Base-by-base conservation (phyloP, 257 asterid species). In the Solanum neorickii region DNA sequence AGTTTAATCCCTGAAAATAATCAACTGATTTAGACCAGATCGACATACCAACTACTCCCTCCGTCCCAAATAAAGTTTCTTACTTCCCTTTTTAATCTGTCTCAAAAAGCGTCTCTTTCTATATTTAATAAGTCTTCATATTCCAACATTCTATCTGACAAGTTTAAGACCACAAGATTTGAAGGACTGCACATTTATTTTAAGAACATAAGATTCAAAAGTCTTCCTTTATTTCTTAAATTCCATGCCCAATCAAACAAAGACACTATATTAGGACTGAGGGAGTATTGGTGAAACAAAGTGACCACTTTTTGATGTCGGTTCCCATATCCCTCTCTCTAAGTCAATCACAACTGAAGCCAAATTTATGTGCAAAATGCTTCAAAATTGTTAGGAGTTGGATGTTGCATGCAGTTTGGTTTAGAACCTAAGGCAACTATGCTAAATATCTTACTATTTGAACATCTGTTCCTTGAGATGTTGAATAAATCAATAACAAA, bases 1-100 rank as follows among this genome's bases (percentile, higher is more conserved):
- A 97, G 91, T 97, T 97, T 89, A 97, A 93, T 78, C 99, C 99
- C 98, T 97, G 95, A 70, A 86, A 87, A 85, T 8, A 87, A 41
- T 73, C 86, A 88, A 35, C 68, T 56, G 29, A 6, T 80, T 80
- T 80, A 47, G 56, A 46, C 80, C 65, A 85, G 78, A 29, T 25
- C 25, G 25, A 88, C 68, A 16, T 47, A 47, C 47, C 85, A 80
- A 80, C 27, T 47, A 73, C 39, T 29, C 23, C 75, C 39, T 29
- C 23, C 12, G 1, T 68, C 0, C 41, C 39, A 68, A 14, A 14
- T 68, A 18, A 5, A n/a, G 31, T 5, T 11, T 68, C 74, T 65
- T 62, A n/a, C 3, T 62, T 65, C 0, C 72, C 33, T 23, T 65
- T 65, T 65, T 12, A 65, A 27, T 65, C 18, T 65, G 73, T 1